These are phyloP conservation scores for Anthracocystis panici-leucophaei DNA, from an alignment of 1,284 basidiomycete genomes.

Conservation along the genomic window DNA sequence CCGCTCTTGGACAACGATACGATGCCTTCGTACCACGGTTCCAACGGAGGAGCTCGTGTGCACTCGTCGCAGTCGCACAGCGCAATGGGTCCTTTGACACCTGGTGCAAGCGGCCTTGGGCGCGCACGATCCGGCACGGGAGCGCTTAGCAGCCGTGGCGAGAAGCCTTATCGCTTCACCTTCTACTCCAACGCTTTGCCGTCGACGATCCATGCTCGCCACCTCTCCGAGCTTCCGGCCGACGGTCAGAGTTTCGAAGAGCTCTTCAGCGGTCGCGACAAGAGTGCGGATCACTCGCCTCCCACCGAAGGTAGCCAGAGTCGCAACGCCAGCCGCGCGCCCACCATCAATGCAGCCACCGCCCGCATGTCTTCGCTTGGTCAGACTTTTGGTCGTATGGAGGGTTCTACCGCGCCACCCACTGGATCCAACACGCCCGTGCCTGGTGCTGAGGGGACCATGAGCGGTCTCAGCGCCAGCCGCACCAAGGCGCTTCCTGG, in stretches of 20 bases:
- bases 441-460: constrained; percentile 20
- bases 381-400: constrained; percentile 47
- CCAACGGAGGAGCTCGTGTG: constrained; percentile 41
- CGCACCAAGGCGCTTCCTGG: constrained; percentile 56
- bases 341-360: constrained; percentile 43
- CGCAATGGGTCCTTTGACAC: constrained; percentile 14
- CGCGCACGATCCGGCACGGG: constrained; percentile 42
- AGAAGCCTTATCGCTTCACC: constrained; percentile 92
- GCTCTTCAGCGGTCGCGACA: constrained; percentile 78
- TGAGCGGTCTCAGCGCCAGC: constrained; percentile 33
- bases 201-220: constrained; percentile 93
- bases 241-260: constrained; percentile 94
- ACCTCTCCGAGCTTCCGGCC: constrained; percentile 90
- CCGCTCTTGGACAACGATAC: constrained; percentile 67
- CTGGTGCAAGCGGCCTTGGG: constrained; percentile 12
- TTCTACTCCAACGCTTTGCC: constrained; percentile 96
- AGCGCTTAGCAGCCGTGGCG: constrained; percentile 49
- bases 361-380: constrained; percentile 47
- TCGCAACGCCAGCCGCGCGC: constrained; percentile 47
- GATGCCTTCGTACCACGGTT: constrained; percentile 68
- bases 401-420: constrained; percentile 59
- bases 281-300: constrained; percentile 29
- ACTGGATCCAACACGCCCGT: constrained; percentile 61
- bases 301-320: constrained; percentile 48
- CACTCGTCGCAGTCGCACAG: constrained; percentile 31